These are phyloP conservation scores for Globisporangium rhizosaccharum DNA, from an alignment of 352 stramenopile species.

Conservation along the genomic window DNA sequence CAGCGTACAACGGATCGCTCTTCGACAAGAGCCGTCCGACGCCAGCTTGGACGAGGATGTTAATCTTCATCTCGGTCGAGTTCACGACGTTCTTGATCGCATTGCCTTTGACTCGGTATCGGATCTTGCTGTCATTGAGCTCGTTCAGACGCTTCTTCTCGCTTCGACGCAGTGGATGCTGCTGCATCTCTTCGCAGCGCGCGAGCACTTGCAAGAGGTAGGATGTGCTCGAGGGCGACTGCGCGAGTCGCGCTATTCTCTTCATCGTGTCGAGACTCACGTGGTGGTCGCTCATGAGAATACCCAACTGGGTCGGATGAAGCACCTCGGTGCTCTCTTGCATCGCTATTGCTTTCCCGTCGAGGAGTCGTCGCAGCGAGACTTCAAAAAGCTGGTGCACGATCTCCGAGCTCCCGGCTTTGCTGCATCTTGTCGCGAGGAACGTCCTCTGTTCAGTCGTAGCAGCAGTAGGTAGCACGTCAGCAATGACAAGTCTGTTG, in stretches of 20 bases:
- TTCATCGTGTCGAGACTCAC: conserved; percentile 61
- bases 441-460: conserved; percentile 8
- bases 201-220: conserved; percentile 20
- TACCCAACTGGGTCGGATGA: conserved; percentile 22
- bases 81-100: conserved; percentile 11
- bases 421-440: conserved; percentile 2
- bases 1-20: conserved; percentile 15
- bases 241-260: conserved; percentile 24
- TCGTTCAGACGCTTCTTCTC: conserved; percentile 26
- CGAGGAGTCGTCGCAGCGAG: conserved; percentile 29
- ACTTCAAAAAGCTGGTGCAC: conserved; percentile 13
- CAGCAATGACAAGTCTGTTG: too few species aligned
- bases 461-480: too few species aligned
- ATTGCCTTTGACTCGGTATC: conserved; percentile 8
- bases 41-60: conserved; percentile 31
- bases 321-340: conserved; percentile 21
- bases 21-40: conserved; percentile 11
- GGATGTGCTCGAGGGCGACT: conserved; percentile 6
- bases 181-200: conserved; percentile 21
- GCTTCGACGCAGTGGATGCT: conserved; percentile 20
- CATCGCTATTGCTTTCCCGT: conserved; percentile 21
- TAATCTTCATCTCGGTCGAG: conserved; percentile 23
- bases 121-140: conserved; percentile 16
- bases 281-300: conserved; percentile 69
- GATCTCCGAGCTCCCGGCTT: neutral